A percentile compares a stretch with the other conserved stretches of the same genome.
Evolutionary conservation across 2,329 filamentous ascomycete species (phyloP).

Genomic region (Pseudopithomyces maydicus): DNA sequence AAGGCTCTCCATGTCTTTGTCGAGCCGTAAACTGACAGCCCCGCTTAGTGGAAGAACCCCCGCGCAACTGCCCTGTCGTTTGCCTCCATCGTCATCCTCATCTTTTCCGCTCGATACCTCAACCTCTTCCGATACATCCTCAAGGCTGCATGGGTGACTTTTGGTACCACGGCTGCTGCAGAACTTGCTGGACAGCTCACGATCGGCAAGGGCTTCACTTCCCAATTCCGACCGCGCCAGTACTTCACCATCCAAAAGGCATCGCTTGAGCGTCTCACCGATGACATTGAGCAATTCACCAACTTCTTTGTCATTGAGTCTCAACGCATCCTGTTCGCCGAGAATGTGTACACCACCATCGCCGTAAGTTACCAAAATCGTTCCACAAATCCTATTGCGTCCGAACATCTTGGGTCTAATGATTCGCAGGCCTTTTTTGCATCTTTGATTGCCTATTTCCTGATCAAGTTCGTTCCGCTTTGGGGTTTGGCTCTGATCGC

Average conservation of each 20-base stretch:
- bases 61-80: slow-evolving; percentile 67
- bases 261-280: slow-evolving; percentile 64
- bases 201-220: slow-evolving; percentile 63
- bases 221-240: slow-evolving; percentile 65
- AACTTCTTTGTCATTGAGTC: slow-evolving; percentile 73
- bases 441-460: slow-evolving; percentile 65
- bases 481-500: slow-evolving; percentile 66
- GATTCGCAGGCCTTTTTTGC: slow-evolving; percentile 60
- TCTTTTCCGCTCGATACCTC: slow-evolving; percentile 67
- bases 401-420: slow-evolving; percentile 2
- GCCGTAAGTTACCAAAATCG: slow-evolving; percentile 54
- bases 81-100: slow-evolving; percentile 60
- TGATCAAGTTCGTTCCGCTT: slow-evolving; percentile 69
- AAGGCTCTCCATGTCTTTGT: slow-evolving; percentile 31
- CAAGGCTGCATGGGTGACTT: slow-evolving; percentile 62
- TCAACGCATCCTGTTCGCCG: slow-evolving; percentile 68
- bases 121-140: slow-evolving; percentile 66
- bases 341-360: slow-evolving; percentile 66
- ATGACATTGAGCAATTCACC: slow-evolving; percentile 67
- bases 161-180: slow-evolving; percentile 63
- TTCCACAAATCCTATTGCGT: not conserved
- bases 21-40: slow-evolving; percentile 14
- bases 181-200: slow-evolving; percentile 62
- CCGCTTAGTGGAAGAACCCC: slow-evolving; percentile 65
- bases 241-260: slow-evolving; percentile 71